A percentile compares a stretch with the other conserved stretches of the same genome.
These are phyloP conservation scores for Penicillium lagena DNA, from an alignment of 495 filamentous ascomycete species.

Conservation along the genomic window DNA sequence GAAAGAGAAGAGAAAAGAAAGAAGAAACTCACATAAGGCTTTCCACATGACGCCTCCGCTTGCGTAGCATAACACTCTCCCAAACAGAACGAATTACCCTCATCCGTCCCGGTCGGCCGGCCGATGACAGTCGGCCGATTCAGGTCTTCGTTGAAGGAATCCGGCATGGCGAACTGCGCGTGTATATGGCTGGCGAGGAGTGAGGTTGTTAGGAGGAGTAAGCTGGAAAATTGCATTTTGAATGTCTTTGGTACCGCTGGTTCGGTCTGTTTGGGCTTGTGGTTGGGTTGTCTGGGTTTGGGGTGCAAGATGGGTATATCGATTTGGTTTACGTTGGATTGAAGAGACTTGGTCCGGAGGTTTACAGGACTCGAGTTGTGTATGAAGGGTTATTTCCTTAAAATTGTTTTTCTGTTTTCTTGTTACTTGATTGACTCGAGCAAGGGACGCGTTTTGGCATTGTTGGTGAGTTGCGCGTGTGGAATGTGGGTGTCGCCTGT, in stretches of 20 bases:
- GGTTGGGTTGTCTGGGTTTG: background rate
- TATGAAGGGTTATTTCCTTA: too few relatives aligned
- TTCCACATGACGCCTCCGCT: slow-evolving; percentile 7
- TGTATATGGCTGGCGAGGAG: slow-evolving; percentile 1
- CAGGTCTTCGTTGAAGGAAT: background rate
- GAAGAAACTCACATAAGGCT: slow-evolving; percentile 15
- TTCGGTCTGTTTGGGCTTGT: background rate
- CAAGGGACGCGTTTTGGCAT: slow-evolving; percentile 7
- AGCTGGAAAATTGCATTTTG: slow-evolving; percentile 10
- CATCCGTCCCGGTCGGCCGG: slow-evolving; percentile 9
- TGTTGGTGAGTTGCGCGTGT: slow-evolving; percentile 3
- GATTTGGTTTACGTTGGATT: background rate
- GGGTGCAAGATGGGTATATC: background rate
- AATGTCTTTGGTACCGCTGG: background rate
- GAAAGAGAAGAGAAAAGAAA: background rate
- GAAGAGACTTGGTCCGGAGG: too few relatives aligned
- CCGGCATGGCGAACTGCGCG: slow-evolving; percentile 1
- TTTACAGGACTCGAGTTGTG: too few relatives aligned
- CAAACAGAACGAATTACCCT: slow-evolving; percentile 22
- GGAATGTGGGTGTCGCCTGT: slow-evolving; percentile 7
- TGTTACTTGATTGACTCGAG: background rate
- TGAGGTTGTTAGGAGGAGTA: slow-evolving; percentile 7
- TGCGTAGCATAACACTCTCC: slow-evolving; percentile 12
- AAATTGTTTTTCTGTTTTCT: too few relatives aligned
- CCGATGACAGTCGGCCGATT: background rate